Percentiles rank a stretch among this genome's conserved stretches.
Evolutionary conservation across 108 stramenopile genomes (phyloP).

Genomic region (Nannochloropsis gaditana): DNA sequence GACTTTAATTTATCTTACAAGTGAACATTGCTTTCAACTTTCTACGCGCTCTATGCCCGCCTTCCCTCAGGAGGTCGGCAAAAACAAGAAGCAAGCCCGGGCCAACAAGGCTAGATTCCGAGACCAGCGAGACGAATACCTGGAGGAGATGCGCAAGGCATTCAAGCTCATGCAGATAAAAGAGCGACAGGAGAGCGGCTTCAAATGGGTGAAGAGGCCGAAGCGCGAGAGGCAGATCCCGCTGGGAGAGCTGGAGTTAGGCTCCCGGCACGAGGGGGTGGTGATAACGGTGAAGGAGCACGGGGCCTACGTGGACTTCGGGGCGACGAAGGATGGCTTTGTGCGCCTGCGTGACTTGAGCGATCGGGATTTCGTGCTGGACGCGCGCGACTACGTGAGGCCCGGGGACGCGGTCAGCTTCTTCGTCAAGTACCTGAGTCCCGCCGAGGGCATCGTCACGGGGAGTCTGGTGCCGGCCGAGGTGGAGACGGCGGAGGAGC

Average conservation of each 20-base stretch:
- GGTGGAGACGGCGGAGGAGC: slow-evolving; percentile 52
- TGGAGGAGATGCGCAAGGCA: slow-evolving; percentile 17
- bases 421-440: slow-evolving; percentile 57
- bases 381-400: slow-evolving; percentile 62
- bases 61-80: background rate
- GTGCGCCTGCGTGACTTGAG: background rate
- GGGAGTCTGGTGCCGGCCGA: slow-evolving; percentile 67
- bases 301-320: slow-evolving; percentile 5
- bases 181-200: background rate
- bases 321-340: background rate
- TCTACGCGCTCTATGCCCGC: background rate
- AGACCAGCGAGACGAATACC: slow-evolving; percentile 14
- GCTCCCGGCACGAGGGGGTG: background rate
- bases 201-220: background rate
- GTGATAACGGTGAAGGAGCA: background rate
- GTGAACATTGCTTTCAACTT: too few species aligned
- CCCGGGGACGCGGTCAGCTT: slow-evolving; percentile 70
- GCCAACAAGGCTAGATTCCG: slow-evolving; percentile 3
- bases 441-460: slow-evolving; percentile 66
- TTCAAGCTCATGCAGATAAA: slow-evolving; percentile 17
- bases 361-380: slow-evolving; percentile 63
- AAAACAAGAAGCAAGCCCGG: slow-evolving; percentile 20
- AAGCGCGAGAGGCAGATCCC: background rate
- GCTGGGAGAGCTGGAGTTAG: background rate
- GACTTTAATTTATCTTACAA: too few species aligned